Conservation (phyloP, 331 rosid genomes). For the Malus hybrid region DNA sequence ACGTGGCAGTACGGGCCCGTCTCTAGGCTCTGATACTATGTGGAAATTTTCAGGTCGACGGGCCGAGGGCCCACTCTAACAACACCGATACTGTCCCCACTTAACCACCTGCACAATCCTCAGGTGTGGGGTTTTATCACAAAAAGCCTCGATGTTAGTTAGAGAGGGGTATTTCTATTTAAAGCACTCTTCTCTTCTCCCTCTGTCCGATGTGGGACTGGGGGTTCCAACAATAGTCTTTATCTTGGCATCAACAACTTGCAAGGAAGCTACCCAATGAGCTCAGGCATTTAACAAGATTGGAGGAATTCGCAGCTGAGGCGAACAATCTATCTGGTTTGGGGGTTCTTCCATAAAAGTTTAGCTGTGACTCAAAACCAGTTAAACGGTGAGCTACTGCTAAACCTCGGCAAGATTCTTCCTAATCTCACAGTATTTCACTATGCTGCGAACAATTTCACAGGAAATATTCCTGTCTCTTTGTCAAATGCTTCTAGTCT, state of each 20-base stretch:
- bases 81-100: no score
- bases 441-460: conserved; percentile 29
- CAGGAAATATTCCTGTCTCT: conserved; percentile 36
- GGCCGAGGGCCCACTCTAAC: no score
- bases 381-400: conserved; percentile 26
- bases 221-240: background rate
- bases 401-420: conserved; percentile 34
- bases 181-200: no score
- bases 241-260: conserved; percentile 13
- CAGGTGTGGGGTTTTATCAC: no score
- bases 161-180: no score
- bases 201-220: no score
- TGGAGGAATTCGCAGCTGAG: background rate
- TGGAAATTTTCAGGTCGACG: no score
- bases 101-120: no score
- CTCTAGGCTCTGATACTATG: no score
- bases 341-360: conserved; percentile 23
- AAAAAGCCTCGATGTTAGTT: no score
- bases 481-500: conserved; percentile 37
- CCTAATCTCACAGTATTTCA: conserved; percentile 33
- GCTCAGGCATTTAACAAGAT: conserved; percentile 9
- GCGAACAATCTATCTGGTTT: conserved; percentile 30
- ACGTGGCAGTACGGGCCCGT: no score
- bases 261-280: background rate
- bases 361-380: conserved; percentile 22